Conservation (phyloP, 2,329 filamentous ascomycete species). For the Nemania diffusa region DNA sequence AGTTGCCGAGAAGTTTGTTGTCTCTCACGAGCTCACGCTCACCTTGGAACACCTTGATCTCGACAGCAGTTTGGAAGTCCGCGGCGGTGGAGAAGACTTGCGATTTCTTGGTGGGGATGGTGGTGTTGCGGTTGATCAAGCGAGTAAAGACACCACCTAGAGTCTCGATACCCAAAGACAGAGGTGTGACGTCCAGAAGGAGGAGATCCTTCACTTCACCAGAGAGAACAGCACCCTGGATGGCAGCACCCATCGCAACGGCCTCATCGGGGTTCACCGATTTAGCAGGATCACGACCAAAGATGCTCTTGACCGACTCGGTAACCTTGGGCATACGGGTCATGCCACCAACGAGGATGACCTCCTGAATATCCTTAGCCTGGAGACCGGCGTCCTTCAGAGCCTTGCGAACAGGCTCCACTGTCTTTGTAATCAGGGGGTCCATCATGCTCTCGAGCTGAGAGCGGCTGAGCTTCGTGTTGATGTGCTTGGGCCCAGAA, state of each 20-base stretch:
- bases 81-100: conserved; percentile 97
- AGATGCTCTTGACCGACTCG: conserved; percentile 96
- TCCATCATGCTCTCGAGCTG: conserved; percentile 95
- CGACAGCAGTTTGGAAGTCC: conserved; percentile 97
- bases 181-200: conserved; percentile 92
- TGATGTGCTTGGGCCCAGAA: conserved; percentile 97
- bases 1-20: conserved; percentile 99
- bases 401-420: conserved; percentile 95
- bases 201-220: conserved; percentile 97
- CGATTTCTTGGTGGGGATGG: conserved; percentile 99
- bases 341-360: conserved; percentile 98
- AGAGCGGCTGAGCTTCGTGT: conserved; percentile 89
- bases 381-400: conserved; percentile 93
- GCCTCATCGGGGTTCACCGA: conserved; percentile 99
- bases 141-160: conserved; percentile 97
- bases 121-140: conserved; percentile 98
- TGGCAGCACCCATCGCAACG: conserved; percentile 95
- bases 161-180: conserved; percentile 98
- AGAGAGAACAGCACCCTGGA: conserved; percentile 95
- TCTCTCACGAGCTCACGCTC: conserved; percentile 98
- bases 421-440: conserved; percentile 84
- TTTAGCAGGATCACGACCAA: conserved; percentile 96
- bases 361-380: conserved; percentile 95
- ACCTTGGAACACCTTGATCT: conserved; percentile 99
- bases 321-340: conserved; percentile 99